Base-by-base conservation (phyloP, 495 filamentous ascomycete species). In the Pseudevernia furfuracea region DNA sequence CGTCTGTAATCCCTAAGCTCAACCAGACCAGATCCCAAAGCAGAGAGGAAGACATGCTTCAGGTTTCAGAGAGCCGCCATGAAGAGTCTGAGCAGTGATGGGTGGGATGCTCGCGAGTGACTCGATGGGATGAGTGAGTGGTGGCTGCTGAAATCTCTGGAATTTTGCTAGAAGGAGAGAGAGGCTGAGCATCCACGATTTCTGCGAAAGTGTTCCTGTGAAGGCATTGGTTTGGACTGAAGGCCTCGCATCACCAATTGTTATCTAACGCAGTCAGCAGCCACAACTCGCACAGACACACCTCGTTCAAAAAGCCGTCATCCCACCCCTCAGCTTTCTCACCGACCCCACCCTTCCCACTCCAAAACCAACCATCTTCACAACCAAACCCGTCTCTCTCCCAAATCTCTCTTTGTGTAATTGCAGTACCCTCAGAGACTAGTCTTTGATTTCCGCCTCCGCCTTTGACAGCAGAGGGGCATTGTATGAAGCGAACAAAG, bases 371-470 rank as follows among this genome's bases (percentile, higher is more conserved):
- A 44, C 21, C 60, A 39, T 44, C 58, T 21, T 10, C 46, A 37
- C 57, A 49, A 32, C 32, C 46, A 48, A 60, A 15, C 44, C 59
- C 55, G 30, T 55, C 28, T n/a, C 53, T 34, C 43, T 30, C 57
- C 37, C 37, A 63, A 65, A 72, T 77, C 75, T 83, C 81, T 87
- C 84, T 76, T 83, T 89, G 76, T 84, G 88, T 84, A 10, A 73
- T 80, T 83, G 87, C 87, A 88, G 82, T 84, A 81, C 85, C 86
- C 84, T 88, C 86, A 73, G 74, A 82, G 89, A 92, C 84, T 84
- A 79, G 88, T 88, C 89, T 93, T 92, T 91, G 88, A 81, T 89
- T 71, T 92, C 87, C 87, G 86, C 87, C 84, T 84, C 83, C 66
- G 46, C 61, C 69, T 69, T 67, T 66, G 69, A 46, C 63, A 64